These are phyloP conservation scores for Moricandia arvensis DNA, from an alignment of 345 rosid genomes.

Conservation along the genomic window DNA sequence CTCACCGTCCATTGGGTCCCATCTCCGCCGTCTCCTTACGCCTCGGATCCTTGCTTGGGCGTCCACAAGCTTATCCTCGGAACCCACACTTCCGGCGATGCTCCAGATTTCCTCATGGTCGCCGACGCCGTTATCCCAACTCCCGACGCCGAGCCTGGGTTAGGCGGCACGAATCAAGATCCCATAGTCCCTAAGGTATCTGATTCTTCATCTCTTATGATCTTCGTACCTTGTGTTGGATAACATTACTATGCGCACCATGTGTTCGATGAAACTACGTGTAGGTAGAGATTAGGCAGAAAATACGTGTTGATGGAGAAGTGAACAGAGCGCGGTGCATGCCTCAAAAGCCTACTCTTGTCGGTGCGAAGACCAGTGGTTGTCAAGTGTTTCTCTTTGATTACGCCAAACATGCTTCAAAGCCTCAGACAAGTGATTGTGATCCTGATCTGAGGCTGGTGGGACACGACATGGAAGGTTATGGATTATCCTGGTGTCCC, in stretches of 20 bases:
- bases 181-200: conserved; percentile 62
- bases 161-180: conserved; percentile 38
- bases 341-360: conserved; percentile 72
- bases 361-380: conserved; percentile 81
- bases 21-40: conserved; percentile 44
- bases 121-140: conserved; percentile 74
- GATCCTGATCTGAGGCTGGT: conserved; percentile 79
- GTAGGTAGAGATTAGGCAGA: conserved; percentile 74
- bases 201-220: no score
- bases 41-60: conserved; percentile 47
- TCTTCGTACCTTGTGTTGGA: no score
- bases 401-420: conserved; percentile 52
- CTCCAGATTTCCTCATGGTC: conserved; percentile 68
- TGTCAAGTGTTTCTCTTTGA: conserved; percentile 79
- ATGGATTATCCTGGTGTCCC: conserved; percentile 91
- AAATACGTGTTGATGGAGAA: conserved; percentile 82
- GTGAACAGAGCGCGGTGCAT: conserved; percentile 88
- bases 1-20: conserved; percentile 97
- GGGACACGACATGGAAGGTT: conserved; percentile 93
- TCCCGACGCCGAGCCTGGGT: conserved; percentile 42
- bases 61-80: conserved; percentile 78
- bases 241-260: no score
- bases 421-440: conserved; percentile 44
- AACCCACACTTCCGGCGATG: conserved; percentile 78
- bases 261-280: no score